Evolutionary conservation across 441 rosid species (phyloP), one percentile per base, ranked within the genome.

Genomic region (Gossypium lobatum): DNA sequence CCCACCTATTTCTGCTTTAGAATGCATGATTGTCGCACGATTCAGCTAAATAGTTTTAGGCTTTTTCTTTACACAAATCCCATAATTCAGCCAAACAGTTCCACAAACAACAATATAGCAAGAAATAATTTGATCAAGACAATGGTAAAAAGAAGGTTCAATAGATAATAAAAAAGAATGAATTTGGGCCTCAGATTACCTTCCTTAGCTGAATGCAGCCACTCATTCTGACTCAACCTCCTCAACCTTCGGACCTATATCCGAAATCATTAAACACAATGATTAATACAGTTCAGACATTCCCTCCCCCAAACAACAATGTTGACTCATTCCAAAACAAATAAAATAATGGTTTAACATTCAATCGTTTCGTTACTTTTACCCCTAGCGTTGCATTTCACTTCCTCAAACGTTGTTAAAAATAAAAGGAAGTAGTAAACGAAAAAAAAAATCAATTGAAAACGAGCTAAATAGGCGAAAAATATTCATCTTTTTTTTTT

Each of bases 191-290:
- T 4, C n/a, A 64, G 55, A 75, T 73, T 63, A 78, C 80, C 72
- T 73, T 37, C 20, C 4, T 37, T 46, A 62, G 28, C 26, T 7
- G n/a, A 39, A 70, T 25, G 76, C 60, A 25, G 39, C 64, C 11
- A 73, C 60, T 81, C 70, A 81, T 77, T 84, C 87, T 53, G 83
- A 70, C 67, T 81, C 85, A 52, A 77, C 87, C 65, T 79, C 68
- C 80, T 77, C 85, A 64, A 79, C 79, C 64, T 84, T 84, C 4
- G 87, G 87, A 71, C 87, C 85, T 84, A 75, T 55, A 28, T 53
- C 76, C 28, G 2, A 61, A 25, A 60, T 26, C 66, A 77, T 20
- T 37, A 48, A 54, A 11, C 21, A 64, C 3, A 73, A 21, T 7
- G 45, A 74, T 25, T 21, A 74, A 42, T n/a, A 11, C 39, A 55